Conservation (phyloP, 106 monocot species). For the Dendrobium chrysotoxum region DNA sequence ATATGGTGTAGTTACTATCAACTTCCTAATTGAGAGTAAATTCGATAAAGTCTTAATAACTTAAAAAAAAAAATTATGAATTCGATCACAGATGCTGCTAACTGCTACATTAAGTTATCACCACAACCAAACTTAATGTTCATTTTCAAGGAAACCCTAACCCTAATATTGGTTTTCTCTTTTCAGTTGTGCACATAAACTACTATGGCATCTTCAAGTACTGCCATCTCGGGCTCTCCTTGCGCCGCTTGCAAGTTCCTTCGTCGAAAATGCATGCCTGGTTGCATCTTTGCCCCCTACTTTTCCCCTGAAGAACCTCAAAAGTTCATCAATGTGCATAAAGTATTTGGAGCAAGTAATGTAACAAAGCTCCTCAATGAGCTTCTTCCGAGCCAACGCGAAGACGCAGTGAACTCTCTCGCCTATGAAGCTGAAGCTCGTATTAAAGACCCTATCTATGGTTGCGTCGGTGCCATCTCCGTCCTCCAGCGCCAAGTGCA, state of each 20-base stretch:
- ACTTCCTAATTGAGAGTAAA: too few relatives aligned
- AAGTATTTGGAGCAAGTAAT: constrained; percentile 63
- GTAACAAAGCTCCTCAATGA: constrained; percentile 62
- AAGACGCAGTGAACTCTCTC: constrained; percentile 64
- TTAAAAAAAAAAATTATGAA: too few relatives aligned
- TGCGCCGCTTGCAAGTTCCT: constrained; percentile 75
- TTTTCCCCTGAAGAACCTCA: constrained; percentile 62
- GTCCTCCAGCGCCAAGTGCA: constrained; percentile 49
- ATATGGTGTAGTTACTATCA: not conserved
- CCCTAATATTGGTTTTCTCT: too few relatives aligned
- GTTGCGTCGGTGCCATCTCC: constrained; percentile 59
- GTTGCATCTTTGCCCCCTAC: constrained; percentile 68
- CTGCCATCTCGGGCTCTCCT: constrained; percentile 27
- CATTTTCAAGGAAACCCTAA: not conserved
- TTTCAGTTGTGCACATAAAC: not conserved
- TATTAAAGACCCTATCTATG: constrained; percentile 54
- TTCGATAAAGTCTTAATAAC: too few relatives aligned
- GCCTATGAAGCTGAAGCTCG: constrained; percentile 64
- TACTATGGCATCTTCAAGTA: constrained; percentile 7
- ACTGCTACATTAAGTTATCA: not conserved
- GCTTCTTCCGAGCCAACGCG: constrained; percentile 48
- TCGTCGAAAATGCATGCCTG: constrained; percentile 49
- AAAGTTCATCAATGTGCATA: constrained; percentile 65
- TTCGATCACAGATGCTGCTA: too few relatives aligned
- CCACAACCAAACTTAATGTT: not conserved